Evolutionary conservation across 1,284 basidiomycete genomes (phyloP), one percentile per base, ranked within the genome.

Genomic region (Sparassis latifolia): DNA sequence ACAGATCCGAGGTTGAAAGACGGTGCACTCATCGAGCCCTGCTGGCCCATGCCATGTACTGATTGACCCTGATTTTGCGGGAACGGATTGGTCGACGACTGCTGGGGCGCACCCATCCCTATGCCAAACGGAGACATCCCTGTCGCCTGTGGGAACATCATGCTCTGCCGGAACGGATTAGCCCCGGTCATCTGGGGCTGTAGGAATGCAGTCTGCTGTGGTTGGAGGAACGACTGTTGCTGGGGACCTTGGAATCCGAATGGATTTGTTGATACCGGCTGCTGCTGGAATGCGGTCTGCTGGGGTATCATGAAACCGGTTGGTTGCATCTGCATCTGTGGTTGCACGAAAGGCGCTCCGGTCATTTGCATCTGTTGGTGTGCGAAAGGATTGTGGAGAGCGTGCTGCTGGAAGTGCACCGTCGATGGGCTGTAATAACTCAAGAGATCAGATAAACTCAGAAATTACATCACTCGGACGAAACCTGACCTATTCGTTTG

Each of bases 301-400:
- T 72, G 70, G 3, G 69, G 57, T 54, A 70, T 67, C 38, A 66
- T 52, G 49, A 62, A 67, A 0, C 66, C 67, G 0, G 66, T 68
- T n/a, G 62, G 56, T 29, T 63, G 63, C 0, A 52, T 44, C 49
- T 60, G 58, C 42, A 60, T 48, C 41, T 50, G 53, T 12, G 57
- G 52, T 47, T 61, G 62, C 5, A 67, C 59, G 48, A 69, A 69
- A 20, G 62, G 60, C 7, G 56, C 62, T 3, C 85, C 85, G 1
- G 84, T 86, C 53, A 75, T 73, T 52, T 81, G 79, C 53, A 75
- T 73, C 52, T 81, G 79, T 50, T 70, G 73, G 51, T 80, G 79
- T 47, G 78, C 66, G 70, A 96, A 96, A 0, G 93, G 92, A 65
- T 96, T 96, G 55, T 80, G 74, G n/a, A 68, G 69, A 2, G 75